These are phyloP conservation scores for Volvox reticuliferus DNA, from an alignment of 139 green algal species.

Conservation along the genomic window DNA sequence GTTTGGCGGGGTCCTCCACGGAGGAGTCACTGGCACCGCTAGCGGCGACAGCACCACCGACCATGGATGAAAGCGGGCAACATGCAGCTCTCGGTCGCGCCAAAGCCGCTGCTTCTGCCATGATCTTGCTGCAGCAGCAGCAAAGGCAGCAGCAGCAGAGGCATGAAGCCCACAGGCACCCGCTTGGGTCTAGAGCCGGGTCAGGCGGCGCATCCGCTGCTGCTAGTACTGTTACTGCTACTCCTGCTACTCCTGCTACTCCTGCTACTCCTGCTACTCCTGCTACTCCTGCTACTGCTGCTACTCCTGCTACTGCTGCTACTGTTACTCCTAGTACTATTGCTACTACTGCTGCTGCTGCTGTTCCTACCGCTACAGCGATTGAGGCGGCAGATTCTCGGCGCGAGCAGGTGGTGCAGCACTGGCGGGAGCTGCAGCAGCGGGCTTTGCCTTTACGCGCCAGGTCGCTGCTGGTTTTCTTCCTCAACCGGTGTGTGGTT, in stretches of 20 bases:
- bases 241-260: not conserved
- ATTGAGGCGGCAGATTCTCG: not conserved
- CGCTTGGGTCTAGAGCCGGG: not conserved
- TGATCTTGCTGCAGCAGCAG: not conserved
- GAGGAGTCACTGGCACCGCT: not conserved
- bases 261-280: not conserved
- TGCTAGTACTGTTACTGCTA: not conserved
- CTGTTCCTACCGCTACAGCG: not conserved
- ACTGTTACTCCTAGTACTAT: not conserved
- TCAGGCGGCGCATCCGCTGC: not conserved
- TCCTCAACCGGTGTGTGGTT: not conserved
- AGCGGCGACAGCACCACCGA: not conserved
- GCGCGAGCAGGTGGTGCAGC: not conserved
- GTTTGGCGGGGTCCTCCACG: not conserved
- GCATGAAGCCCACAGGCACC: not conserved
- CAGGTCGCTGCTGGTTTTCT: slow-evolving; percentile 21
- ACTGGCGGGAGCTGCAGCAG: slow-evolving; percentile 2
- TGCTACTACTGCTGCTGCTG: not conserved
- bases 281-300: not conserved
- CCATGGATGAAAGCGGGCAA: not conserved
- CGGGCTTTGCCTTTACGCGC: not conserved
- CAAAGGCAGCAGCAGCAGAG: not conserved
- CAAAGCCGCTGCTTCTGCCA: not conserved
- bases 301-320: not conserved
- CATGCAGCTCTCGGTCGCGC: not conserved